These are phyloP conservation scores for Chlamydomonas sp. DNA, from an alignment of 139 green algal genomes.

Conservation along the genomic window DNA sequence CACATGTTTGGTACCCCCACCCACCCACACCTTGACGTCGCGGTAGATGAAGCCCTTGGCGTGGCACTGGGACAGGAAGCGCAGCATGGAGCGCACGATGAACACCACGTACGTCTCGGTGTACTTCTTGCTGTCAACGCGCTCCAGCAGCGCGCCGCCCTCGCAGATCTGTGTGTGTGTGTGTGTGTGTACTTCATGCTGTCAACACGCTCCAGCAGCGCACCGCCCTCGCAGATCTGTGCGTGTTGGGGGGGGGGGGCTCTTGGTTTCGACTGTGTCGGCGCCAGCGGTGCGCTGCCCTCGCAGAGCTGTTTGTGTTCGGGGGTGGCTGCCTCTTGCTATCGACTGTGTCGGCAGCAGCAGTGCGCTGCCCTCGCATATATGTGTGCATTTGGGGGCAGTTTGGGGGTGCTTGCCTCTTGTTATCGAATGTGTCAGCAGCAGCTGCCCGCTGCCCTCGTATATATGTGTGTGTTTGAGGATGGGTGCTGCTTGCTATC, in stretches of 20 bases:
- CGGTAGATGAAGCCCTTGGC: constrained; percentile 66
- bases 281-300: too few species aligned
- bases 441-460: too few species aligned
- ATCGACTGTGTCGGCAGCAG: constrained; percentile 49
- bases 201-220: constrained; percentile 52
- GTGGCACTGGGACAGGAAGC: constrained; percentile 82
- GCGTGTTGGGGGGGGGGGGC: too few species aligned
- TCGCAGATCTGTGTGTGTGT: constrained; percentile 87
- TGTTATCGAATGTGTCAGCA: too few species aligned
- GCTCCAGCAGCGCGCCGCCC: constrained; percentile 61
- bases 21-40: constrained; percentile 35
- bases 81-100: constrained; percentile 43
- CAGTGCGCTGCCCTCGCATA: constrained; percentile 66
- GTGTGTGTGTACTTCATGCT: constrained; percentile 25
- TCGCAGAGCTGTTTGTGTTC: too few species aligned
- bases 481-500: constrained; percentile 24
- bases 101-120: constrained; percentile 40
- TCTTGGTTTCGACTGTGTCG: too few species aligned
- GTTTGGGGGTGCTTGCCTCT: too few species aligned
- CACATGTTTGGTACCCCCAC: too few species aligned
- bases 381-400: too few species aligned
- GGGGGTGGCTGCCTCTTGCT: constrained; percentile 23
- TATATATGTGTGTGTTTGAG: too few species aligned
- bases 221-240: constrained; percentile 79
- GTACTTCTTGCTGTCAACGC: constrained; percentile 31